A percentile compares a stretch with the other conserved stretches of the same genome.
Conservation (phyloP, 2,329 filamentous ascomycete genomes). For the Ceratocystiopsis brevicomis region DNA sequence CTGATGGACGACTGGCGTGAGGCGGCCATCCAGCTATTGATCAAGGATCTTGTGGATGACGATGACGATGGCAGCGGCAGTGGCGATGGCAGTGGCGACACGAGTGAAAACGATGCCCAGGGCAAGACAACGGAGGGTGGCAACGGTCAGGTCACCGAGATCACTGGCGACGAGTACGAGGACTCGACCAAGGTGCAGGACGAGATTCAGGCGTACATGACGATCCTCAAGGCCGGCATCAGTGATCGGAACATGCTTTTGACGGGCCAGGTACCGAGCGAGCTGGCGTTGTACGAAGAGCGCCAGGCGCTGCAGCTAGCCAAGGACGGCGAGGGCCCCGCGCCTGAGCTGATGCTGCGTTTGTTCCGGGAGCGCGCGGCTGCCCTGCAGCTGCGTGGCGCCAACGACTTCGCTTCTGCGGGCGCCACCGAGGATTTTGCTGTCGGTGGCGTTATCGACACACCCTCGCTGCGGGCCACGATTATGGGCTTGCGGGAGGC, state of each 20-base stretch:
- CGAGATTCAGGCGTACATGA: constrained; percentile 71
- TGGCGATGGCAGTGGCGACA: constrained; percentile 60
- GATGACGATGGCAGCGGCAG: constrained; percentile 53
- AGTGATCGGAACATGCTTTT: constrained; percentile 63
- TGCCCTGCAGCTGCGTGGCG: constrained; percentile 19
- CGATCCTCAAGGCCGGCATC: constrained; percentile 54
- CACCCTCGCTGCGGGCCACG: constrained; percentile 50
- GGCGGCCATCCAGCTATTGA: constrained; percentile 50
- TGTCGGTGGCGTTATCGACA: constrained; percentile 15
- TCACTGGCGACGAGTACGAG: constrained; percentile 78
- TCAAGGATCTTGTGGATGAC: constrained; percentile 64
- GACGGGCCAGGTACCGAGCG: constrained; percentile 52
- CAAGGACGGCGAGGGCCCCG: constrained; percentile 45
- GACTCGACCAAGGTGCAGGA: constrained; percentile 77
- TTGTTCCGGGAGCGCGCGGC: constrained; percentile 28
- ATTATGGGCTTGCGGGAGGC: constrained; percentile 52
- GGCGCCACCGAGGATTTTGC: constrained; percentile 7
- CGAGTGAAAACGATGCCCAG: constrained; percentile 39
- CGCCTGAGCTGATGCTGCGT: constrained; percentile 41
- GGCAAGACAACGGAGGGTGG: constrained; percentile 38
- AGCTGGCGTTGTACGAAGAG: constrained; percentile 55
- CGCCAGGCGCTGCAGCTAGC: constrained; percentile 42
- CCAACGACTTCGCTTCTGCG: neutral
- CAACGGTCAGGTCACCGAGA: constrained; percentile 35
- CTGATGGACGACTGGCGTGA: constrained; percentile 59